phyloP scores from a whole-genome alignment of 345 rosid genomes.

The Rubroshorea leprosula region DNA sequence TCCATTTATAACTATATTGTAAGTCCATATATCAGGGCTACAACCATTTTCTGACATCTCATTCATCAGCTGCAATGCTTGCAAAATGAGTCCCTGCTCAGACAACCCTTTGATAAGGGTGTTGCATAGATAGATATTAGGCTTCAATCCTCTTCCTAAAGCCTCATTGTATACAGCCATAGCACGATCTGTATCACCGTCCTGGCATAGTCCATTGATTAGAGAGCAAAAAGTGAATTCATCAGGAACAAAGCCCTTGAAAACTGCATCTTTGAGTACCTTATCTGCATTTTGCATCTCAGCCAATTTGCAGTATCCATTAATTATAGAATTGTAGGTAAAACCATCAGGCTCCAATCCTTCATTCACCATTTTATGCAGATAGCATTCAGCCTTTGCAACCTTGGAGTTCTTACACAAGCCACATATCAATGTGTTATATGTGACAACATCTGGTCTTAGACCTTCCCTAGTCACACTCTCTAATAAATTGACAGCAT shows the following conservation, averaged over 20 bases:
- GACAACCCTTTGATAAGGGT: conserved; percentile 70
- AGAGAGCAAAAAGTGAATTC: conserved; percentile 72
- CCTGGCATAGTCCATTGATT: conserved; percentile 62
- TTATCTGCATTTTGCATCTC: conserved; percentile 62
- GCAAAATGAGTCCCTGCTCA: conserved; percentile 62
- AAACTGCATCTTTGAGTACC: conserved; percentile 57
- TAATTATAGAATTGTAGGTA: conserved; percentile 63
- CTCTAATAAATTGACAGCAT: conserved; percentile 58
- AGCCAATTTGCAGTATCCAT: conserved; percentile 70
- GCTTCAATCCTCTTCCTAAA: conserved; percentile 49
- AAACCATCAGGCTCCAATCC: conserved; percentile 76
- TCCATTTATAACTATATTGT: conserved; percentile 72
- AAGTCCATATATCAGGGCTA: conserved; percentile 68
- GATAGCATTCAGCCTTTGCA: conserved; percentile 62
- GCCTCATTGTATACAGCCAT: conserved; percentile 59
- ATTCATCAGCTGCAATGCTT: conserved; percentile 63
- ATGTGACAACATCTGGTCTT: conserved; percentile 70
- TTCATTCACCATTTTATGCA: conserved; percentile 74
- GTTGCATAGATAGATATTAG: conserved; percentile 58
- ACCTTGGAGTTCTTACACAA: conserved; percentile 60
- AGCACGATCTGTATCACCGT: conserved; percentile 65
- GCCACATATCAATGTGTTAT: conserved; percentile 75
- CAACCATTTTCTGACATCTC: conserved; percentile 65
- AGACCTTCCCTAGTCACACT: conserved; percentile 47
- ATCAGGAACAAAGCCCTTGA: conserved; percentile 77